phyloP scores from a whole-genome alignment of 345 rosid species.

The Gynandropsis gynandra region DNA sequence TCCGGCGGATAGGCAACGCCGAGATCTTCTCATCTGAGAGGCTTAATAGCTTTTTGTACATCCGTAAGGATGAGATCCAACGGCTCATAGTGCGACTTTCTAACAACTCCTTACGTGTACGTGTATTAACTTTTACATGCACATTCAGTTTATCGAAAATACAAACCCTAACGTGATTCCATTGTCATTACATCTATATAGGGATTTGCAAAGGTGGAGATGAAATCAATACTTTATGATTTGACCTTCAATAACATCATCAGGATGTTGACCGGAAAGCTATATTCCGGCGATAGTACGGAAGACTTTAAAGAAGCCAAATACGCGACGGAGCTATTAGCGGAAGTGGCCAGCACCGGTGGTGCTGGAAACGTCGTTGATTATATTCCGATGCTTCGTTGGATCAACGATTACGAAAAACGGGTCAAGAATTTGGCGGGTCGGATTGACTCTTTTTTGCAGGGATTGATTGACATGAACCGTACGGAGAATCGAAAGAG shows the following conservation, averaged over 20 bases:
- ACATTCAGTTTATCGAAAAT: no score
- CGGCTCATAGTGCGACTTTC: conserved; percentile 22
- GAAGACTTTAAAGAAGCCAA: conserved; percentile 28
- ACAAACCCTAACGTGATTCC: no score
- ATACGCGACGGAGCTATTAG: conserved; percentile 31
- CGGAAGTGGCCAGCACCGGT: conserved; percentile 21
- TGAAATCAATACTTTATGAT: conserved; percentile 29
- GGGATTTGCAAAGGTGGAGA: conserved; percentile 33
- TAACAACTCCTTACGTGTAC: conserved; percentile 19
- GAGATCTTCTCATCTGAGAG: conserved; percentile 38
- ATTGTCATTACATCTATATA: no score
- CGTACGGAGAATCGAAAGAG: conserved; percentile 19
- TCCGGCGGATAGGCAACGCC: conserved; percentile 36
- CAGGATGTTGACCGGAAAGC: conserved; percentile 40
- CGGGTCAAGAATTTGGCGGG: conserved; percentile 14
- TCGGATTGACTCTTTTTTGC: conserved; percentile 35
- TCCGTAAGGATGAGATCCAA: conserved; percentile 37
- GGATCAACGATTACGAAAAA: conserved; percentile 31
- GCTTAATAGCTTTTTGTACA: conserved; percentile 18
- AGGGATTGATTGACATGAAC: conserved; percentile 41
- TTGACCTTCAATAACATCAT: conserved; percentile 33
- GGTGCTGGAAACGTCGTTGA: conserved; percentile 36
- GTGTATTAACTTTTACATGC: no score
- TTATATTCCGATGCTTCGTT: conserved; percentile 35
- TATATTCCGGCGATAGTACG: conserved; percentile 38